Evolutionary conservation across 805 yeast species (phyloP).

Genomic region (Candida broadrunensis): DNA sequence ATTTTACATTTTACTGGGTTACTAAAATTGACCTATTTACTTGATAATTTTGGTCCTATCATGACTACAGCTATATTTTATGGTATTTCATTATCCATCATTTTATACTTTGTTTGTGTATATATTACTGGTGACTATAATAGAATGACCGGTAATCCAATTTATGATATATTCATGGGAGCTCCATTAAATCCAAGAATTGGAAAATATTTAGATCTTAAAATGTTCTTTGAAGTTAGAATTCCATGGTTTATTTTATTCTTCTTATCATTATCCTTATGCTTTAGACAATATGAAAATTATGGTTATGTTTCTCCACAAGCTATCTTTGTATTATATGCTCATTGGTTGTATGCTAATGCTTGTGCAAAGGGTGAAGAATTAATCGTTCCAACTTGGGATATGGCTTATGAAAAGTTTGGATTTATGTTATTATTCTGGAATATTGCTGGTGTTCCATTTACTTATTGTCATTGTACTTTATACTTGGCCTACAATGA

Average conservation of each 20-base stretch:
- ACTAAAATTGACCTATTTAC: conserved; percentile 68
- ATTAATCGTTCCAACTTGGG: conserved; percentile 97
- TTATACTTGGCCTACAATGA: conserved; percentile 78
- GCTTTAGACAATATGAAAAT: conserved; percentile 72
- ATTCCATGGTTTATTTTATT: conserved; percentile 93
- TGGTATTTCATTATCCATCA: conserved; percentile 69
- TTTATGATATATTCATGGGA: conserved; percentile 95
- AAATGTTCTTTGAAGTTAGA: conserved; percentile 97
- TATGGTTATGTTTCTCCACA: conserved; percentile 82
- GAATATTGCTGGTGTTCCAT: conserved; percentile 99
- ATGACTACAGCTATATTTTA: conserved; percentile 87
- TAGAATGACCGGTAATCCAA: conserved; percentile 84
- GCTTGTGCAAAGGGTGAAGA: conserved; percentile 99
- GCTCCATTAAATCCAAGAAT: conserved; percentile 95
- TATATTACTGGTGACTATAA: conserved; percentile 72
- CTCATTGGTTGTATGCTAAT: conserved; percentile 93
- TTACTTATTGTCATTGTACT: conserved; percentile 94
- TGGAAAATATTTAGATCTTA: conserved; percentile 81
- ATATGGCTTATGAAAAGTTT: conserved; percentile 98
- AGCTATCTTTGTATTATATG: conserved; percentile 67
- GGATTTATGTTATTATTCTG: conserved; percentile 99
- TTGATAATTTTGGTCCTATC: conserved; percentile 84
- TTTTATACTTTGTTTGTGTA: conserved; percentile 67
- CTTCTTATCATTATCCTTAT: conserved; percentile 71
- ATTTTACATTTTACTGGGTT: conserved; percentile 69